Base-by-base conservation (phyloP, 176 grass and related monocot species). In the Cenchrus americanus region DNA sequence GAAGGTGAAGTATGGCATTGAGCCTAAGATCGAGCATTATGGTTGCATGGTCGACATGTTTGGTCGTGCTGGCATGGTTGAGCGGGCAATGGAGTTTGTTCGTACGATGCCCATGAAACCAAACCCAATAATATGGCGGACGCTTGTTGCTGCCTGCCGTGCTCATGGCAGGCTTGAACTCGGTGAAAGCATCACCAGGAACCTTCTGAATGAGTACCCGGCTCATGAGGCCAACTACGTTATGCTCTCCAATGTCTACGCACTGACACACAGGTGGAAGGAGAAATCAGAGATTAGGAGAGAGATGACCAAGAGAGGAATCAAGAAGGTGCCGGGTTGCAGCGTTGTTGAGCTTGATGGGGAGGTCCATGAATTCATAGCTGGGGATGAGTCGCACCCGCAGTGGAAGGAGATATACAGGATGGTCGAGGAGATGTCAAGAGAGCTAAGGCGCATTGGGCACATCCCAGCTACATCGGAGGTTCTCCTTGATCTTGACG, bases 41-140 rank as follows among this genome's bases (percentile, higher is more conserved):
- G 89, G 89, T 48, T 92, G 92, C 58, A 92, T 94, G 82, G 87
- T 94, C 15, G 92, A 94, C 83, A 86, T 92, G 87, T 89, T 92
- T 42, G 83, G 92, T 62, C 84, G 82, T 71, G 89, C 85, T 41
- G 92, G 89, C 57, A 83, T 87, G 89, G 69, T 94, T 0, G 89
- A 94, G 12, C 58, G 27, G 37, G 92, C 85, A 3, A 40, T 92
- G 73, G 79, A 92, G 32, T 94, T 92, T 73, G 85, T 87, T 17
- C 79, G 18, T 7, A 72, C n/a, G 6, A 94, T 94, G 92, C 92
- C 89, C 11, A 73, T 90, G 12, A 83, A 94, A 63, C 85, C 89
- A 0, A 94, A 87, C 58, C 84, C 87, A n/a, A 70, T 94, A 73
- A 89, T 94, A 69, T 92, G 92, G 92, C 64, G 89, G 79, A 77